Evolutionary conservation across 2,329 filamentous ascomycete species (phyloP).

Genomic region (Orbilia quercus): DNA sequence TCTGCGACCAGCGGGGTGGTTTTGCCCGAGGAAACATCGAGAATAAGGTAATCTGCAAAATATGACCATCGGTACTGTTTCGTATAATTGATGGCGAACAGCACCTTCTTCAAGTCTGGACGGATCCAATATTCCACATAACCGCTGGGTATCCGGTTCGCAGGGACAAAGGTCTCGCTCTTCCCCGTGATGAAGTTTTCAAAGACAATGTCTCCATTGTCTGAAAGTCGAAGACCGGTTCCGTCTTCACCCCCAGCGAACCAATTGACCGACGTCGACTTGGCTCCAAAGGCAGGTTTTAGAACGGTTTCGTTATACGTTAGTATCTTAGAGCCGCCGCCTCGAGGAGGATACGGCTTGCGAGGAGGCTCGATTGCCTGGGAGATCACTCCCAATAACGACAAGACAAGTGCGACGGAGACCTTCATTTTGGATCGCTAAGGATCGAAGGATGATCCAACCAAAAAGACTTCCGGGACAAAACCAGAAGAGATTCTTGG

Average conservation of each 20-base stretch:
- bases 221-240: constrained; percentile 66
- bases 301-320: constrained; percentile 72
- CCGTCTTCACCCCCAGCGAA: constrained; percentile 71
- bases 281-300: constrained; percentile 65
- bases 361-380: constrained; percentile 67
- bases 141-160: constrained; percentile 68
- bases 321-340: constrained; percentile 70
- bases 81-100: constrained; percentile 74
- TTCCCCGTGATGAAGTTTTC: constrained; percentile 72
- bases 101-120: constrained; percentile 69
- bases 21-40: constrained; percentile 71
- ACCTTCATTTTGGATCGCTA: constrained; percentile 43
- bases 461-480: constrained; percentile 63
- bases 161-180: constrained; percentile 70
- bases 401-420: constrained; percentile 42
- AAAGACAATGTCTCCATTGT: constrained; percentile 66
- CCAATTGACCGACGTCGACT: constrained; percentile 69
- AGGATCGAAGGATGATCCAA: constrained; percentile 78
- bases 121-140: constrained; percentile 73
- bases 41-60: constrained; percentile 74
- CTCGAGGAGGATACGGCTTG: constrained; percentile 69
- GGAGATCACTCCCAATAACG: constrained; percentile 45
- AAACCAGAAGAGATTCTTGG: constrained; percentile 18
- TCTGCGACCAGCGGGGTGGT: constrained; percentile 70
- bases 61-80: constrained; percentile 77